Evolutionary conservation across 2,329 filamentous ascomycete genomes (phyloP).

Genomic region (Trichoderma citrinoviride): DNA sequence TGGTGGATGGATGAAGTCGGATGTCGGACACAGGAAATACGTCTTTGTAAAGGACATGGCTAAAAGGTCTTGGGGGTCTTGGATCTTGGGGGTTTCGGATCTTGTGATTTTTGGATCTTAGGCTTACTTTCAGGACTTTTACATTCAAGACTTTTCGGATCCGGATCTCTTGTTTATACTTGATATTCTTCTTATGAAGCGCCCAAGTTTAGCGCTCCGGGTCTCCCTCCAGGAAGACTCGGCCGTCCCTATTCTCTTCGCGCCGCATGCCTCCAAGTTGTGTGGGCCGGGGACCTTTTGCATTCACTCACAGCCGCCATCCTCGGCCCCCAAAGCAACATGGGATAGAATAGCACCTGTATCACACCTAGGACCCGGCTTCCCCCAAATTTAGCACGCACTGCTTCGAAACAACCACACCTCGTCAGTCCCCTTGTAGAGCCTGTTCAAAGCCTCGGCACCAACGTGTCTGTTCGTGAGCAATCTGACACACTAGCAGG

Average conservation of each 20-base stretch:
- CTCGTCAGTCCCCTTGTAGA: background rate
- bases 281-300: too few species aligned
- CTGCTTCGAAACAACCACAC: background rate
- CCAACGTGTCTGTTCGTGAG: background rate
- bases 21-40: conserved; percentile 7
- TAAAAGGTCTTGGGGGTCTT: background rate
- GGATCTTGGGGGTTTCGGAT: too few species aligned
- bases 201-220: too few species aligned
- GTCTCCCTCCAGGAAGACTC: too few species aligned
- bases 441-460: background rate
- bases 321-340: background rate
- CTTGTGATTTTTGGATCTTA: background rate
- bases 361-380: background rate
- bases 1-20: background rate
- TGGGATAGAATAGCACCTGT: background rate
- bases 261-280: too few species aligned
- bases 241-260: too few species aligned
- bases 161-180: background rate
- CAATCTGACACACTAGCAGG: background rate
- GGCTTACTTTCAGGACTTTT: background rate
- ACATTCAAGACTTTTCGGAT: too few species aligned
- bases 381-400: background rate
- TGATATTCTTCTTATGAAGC: too few species aligned
- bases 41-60: conserved; percentile 7
- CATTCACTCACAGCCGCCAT: too few species aligned